Conservation (phyloP, 2,329 filamentous ascomycete genomes). For the Sporothrix pseudoabietina region DNA sequence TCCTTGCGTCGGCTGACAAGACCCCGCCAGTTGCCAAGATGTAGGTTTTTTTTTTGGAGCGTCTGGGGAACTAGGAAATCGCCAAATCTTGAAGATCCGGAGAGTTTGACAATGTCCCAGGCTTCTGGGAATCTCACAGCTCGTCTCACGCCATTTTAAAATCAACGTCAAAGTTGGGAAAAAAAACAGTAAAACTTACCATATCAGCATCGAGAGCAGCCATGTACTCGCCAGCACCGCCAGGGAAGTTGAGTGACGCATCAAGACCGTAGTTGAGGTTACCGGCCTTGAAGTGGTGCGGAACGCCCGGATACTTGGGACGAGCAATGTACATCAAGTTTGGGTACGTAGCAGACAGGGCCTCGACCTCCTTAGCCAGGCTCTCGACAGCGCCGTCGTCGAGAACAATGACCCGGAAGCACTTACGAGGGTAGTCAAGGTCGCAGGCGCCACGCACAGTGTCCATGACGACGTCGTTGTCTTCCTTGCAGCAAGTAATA, state of each 20-base stretch:
- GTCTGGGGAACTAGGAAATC: background rate
- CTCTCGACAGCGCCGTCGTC: slow-evolving; percentile 56
- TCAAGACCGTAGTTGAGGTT: slow-evolving; percentile 66
- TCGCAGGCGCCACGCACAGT: slow-evolving; percentile 58
- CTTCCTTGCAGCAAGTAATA: slow-evolving; percentile 60
- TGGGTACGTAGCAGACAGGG: slow-evolving; percentile 46
- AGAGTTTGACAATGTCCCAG: background rate
- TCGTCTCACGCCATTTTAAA: background rate
- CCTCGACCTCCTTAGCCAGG: slow-evolving; percentile 42
- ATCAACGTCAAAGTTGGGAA: background rate
- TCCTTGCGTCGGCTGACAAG: background rate
- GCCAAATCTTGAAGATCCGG: background rate
- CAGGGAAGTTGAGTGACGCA: slow-evolving; percentile 52
- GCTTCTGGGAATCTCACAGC: background rate
- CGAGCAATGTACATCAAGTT: slow-evolving; percentile 59
- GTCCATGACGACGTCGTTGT: slow-evolving; percentile 58
- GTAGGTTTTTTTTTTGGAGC: background rate
- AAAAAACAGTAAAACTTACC: slow-evolving; percentile 38
- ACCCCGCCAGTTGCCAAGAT: background rate
- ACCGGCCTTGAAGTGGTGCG: slow-evolving; percentile 64
- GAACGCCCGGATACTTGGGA: slow-evolving; percentile 51
- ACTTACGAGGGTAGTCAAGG: slow-evolving; percentile 56
- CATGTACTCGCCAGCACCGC: slow-evolving; percentile 59
- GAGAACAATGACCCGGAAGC: slow-evolving; percentile 57
- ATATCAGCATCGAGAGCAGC: slow-evolving; percentile 57